These are phyloP conservation scores for Aspergillus sp. DNA, from an alignment of 2,329 filamentous ascomycete species.

Conservation along the genomic window DNA sequence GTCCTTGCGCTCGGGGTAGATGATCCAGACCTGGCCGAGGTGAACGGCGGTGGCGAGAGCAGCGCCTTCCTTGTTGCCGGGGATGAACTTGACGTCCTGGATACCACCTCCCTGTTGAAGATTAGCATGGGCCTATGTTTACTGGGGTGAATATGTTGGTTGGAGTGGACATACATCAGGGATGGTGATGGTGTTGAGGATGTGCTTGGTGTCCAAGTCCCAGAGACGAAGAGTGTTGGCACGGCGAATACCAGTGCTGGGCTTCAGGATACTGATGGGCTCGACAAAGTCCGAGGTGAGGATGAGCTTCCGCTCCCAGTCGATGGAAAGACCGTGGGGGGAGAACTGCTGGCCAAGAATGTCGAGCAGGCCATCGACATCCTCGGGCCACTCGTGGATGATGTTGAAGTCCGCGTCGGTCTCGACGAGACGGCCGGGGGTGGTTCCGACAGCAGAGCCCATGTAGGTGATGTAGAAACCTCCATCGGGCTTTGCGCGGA, in stretches of 20 bases:
- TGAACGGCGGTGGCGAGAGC: slow-evolving; percentile 62
- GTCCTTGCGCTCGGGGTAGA: slow-evolving; percentile 61
- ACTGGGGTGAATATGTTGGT: no score
- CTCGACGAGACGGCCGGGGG: slow-evolving; percentile 61
- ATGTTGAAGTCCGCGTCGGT: slow-evolving; percentile 61
- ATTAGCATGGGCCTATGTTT: not conserved
- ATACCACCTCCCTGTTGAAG: slow-evolving; percentile 44
- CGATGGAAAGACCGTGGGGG: slow-evolving; percentile 60
- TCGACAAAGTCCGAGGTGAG: slow-evolving; percentile 65
- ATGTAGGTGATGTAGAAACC: slow-evolving; percentile 64
- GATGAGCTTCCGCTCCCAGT: slow-evolving; percentile 59
- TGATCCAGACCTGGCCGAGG: slow-evolving; percentile 63
- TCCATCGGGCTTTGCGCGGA: slow-evolving; percentile 62
- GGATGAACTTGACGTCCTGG: slow-evolving; percentile 63
- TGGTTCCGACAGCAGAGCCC: slow-evolving; percentile 59
- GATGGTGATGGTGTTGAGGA: slow-evolving; percentile 62
- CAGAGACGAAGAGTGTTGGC: slow-evolving; percentile 62
- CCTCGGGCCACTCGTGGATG: slow-evolving; percentile 62
- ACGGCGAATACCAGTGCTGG: slow-evolving; percentile 52
- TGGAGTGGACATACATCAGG: slow-evolving; percentile 45
- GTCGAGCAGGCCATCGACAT: slow-evolving; percentile 54
- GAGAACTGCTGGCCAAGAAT: slow-evolving; percentile 61
- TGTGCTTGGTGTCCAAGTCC: slow-evolving; percentile 54
- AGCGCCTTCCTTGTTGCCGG: slow-evolving; percentile 57
- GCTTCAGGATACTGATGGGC: slow-evolving; percentile 62